Evolutionary conservation across 768 basidiomycete species (phyloP).

Genomic region (Boletus rufocinnamomeus): DNA sequence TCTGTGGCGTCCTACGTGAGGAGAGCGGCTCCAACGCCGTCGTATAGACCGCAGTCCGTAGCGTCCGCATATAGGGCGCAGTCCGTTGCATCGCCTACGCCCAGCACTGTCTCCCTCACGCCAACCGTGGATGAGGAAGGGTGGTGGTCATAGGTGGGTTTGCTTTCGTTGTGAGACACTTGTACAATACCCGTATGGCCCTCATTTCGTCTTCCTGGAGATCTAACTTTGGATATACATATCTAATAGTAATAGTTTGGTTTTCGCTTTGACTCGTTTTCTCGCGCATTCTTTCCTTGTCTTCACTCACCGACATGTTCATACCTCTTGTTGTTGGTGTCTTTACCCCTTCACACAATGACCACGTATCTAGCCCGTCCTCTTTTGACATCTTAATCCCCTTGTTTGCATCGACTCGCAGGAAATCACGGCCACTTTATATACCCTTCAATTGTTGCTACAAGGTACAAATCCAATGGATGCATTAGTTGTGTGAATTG

Average conservation of each 20-base stretch:
- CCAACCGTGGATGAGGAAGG: conserved; percentile 74
- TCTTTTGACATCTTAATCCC: conserved; percentile 7
- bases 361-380: conserved; percentile 5
- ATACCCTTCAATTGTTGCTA: conserved; percentile 42
- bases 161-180: neutral
- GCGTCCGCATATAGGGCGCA: no score
- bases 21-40: no score
- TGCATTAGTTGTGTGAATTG: conserved; percentile 36
- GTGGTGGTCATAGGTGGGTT: conserved; percentile 61
- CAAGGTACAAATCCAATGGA: conserved; percentile 41
- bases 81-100: conserved; percentile 66
- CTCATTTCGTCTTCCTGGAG: conserved; percentile 1
- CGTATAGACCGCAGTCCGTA: no score
- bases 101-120: conserved; percentile 70
- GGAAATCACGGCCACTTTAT: conserved; percentile 33
- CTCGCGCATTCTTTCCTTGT: neutral
- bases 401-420: conserved; percentile 16
- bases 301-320: conserved; percentile 4
- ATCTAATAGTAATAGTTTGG: conserved; percentile 28
- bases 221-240: conserved; percentile 23
- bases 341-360: neutral
- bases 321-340: conserved; percentile 21
- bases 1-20: no score
- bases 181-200: conserved; percentile 9
- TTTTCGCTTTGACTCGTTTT: neutral